Percentiles rank a stretch among this genome's conserved stretches.
phyloP scores from a whole-genome alignment of 169 alveolate genomes.

The Plasmodium fragile region DNA sequence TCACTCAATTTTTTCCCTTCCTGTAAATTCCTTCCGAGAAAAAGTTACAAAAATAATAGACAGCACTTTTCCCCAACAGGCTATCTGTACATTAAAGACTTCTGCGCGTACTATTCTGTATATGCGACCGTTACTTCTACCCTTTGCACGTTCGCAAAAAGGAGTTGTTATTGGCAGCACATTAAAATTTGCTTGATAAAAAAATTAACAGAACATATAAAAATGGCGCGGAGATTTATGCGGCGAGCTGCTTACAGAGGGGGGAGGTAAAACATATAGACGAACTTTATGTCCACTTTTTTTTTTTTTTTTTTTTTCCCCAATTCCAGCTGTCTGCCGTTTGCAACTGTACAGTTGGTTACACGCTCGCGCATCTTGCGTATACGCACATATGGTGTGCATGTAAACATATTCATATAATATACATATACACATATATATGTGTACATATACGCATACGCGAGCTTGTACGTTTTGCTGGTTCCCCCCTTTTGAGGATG shows the following conservation, averaged over 20 bases:
- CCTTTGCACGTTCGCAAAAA: not conserved
- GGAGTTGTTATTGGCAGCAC: not conserved
- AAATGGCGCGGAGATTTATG: not conserved
- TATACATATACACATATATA: not conserved
- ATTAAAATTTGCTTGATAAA: not conserved
- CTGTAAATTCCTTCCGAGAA: not conserved
- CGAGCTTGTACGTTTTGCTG: not conserved
- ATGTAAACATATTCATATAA: not conserved
- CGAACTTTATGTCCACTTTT: not conserved
- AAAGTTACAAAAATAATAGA: not conserved
- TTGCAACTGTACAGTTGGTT: not conserved
- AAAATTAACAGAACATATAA: not conserved
- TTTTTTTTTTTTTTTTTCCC: not conserved
- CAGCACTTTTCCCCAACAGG: not conserved
- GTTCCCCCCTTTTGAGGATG: not conserved
- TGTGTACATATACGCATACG: not conserved
- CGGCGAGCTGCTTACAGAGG: not conserved
- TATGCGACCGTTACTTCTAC: not conserved
- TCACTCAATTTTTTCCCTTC: not conserved
- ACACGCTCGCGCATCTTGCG: not conserved
- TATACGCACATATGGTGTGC: not conserved
- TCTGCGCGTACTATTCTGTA: not conserved
- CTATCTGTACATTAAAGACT: not conserved
- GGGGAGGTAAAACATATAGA: not conserved
- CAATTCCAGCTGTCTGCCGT: not conserved